phyloP scores from a whole-genome alignment of 352 stramenopile species.

The Phytopythium cucurbitacearum region DNA sequence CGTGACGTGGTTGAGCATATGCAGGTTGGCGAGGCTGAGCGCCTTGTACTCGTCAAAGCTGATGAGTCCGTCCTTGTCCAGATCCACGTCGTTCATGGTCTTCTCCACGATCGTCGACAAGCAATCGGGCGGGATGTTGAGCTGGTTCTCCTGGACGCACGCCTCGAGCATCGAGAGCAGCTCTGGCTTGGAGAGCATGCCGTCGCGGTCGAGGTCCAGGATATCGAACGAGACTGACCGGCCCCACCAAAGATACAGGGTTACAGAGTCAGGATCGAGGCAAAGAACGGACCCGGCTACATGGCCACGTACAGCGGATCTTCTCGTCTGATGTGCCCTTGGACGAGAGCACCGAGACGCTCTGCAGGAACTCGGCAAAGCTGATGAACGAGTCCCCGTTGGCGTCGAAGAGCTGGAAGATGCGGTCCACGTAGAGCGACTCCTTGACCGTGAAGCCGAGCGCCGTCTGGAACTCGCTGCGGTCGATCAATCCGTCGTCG shows the following conservation, averaged over 20 bases:
- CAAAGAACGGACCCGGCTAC: not conserved
- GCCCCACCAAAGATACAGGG: not conserved
- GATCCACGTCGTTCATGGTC: slow-evolving; percentile 65
- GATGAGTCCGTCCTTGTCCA: slow-evolving; percentile 66
- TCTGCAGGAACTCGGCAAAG: slow-evolving; percentile 77
- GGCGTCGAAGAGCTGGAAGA: slow-evolving; percentile 76
- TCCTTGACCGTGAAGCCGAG: slow-evolving; percentile 76
- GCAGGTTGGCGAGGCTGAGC: slow-evolving; percentile 52
- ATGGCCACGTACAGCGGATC: slow-evolving; percentile 47
- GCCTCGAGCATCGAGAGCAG: slow-evolving; percentile 67
- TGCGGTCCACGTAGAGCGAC: slow-evolving; percentile 79
- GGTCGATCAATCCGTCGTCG: slow-evolving; percentile 72
- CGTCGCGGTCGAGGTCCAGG: slow-evolving; percentile 67
- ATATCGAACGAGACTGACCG: slow-evolving; percentile 72
- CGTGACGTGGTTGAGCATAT: slow-evolving; percentile 80
- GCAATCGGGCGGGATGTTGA: slow-evolving; percentile 64
- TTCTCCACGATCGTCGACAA: slow-evolving; percentile 64
- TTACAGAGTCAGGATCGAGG: slow-evolving; percentile 2
- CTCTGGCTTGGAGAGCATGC: slow-evolving; percentile 67
- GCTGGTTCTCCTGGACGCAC: slow-evolving; percentile 70
- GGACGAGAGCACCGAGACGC: slow-evolving; percentile 64
- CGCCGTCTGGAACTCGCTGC: slow-evolving; percentile 74
- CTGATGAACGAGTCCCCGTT: slow-evolving; percentile 80
- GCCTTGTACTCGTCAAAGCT: slow-evolving; percentile 70
- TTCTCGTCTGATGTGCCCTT: slow-evolving; percentile 66